Base-by-base conservation (phyloP, 495 filamentous ascomycete genomes). In the Lophiostoma macrostomum region DNA sequence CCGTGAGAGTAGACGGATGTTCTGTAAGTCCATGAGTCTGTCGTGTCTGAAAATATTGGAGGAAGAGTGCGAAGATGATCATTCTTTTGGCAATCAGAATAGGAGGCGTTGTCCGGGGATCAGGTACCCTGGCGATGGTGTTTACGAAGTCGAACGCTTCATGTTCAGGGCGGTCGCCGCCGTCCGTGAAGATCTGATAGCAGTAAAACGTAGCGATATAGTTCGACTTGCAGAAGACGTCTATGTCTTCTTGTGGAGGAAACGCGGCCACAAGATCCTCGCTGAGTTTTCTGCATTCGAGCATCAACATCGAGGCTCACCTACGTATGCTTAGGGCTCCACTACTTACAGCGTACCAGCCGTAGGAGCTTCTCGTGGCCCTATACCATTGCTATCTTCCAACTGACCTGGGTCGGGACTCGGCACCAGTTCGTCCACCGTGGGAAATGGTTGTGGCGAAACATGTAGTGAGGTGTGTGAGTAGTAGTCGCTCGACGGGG, bases 61-160 rank as follows among this genome's bases (percentile, higher is more conserved):
- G 19, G 38, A 41, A 41, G 18, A 41, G 14, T 10, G 38, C 38
- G 5, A 41, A 41, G 12, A 41, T 19, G 38, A 41, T 19, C 38
- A 41, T 41, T 7, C 38, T 7, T 41, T 41, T 41, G 8, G 38
- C 38, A 7, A 41, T 6, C 6, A 41, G 20, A 41, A 41, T 22
- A 6, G 38, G 38, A 4, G 10, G 38, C 12, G 19, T 24, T 6
- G 10, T 41, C 6, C 10, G 19, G 25, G 38, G 38, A 41, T 24
- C 38, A 6, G 38, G 38, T 10, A 41, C 25, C 19, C 25, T 24
- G 25, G 38, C 38, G 10, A 41, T 10, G 6, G 22, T 6, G 38
- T 24, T 41, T 16, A 41, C 38, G 25, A 24, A 20, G 12, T 41
- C 38, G 12, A 41, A 41, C 16, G 12, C 19, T 6, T 41, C 38